phyloP scores from a whole-genome alignment of 257 asterid genomes.

The Scutellaria barbata region DNA sequence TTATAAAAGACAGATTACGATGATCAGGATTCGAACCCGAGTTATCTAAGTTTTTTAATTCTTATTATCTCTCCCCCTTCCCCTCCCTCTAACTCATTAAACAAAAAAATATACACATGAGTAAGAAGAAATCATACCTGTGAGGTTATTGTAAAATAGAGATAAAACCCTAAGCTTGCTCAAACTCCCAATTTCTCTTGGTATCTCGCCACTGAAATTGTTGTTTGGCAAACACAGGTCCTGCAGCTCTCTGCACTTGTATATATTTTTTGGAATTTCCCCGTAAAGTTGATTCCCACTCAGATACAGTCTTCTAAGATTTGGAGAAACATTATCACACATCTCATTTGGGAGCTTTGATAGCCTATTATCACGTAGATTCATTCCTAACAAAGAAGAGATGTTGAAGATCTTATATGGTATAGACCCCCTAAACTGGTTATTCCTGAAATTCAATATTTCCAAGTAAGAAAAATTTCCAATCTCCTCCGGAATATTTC shows the following conservation, averaged over 20 bases:
- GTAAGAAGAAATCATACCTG: conserved; percentile 3
- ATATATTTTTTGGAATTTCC: neutral
- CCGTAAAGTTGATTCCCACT: neutral
- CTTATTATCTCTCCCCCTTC: too few species aligned
- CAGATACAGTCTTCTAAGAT: neutral
- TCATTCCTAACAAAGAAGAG: neutral
- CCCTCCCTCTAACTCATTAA: too few species aligned
- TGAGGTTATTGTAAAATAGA: neutral
- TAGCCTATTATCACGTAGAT: neutral
- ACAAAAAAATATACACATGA: too few species aligned
- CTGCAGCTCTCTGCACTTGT: conserved; percentile 2
- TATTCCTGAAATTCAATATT: neutral
- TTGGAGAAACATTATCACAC: neutral
- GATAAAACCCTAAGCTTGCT: neutral
- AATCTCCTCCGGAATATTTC: conserved; percentile 41
- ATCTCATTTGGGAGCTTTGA: neutral
- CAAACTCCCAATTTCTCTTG: conserved; percentile 19
- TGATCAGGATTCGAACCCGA: too few species aligned
- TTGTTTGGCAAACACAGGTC: neutral
- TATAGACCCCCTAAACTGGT: neutral
- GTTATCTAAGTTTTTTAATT: too few species aligned
- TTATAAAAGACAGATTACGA: too few species aligned
- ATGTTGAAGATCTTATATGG: conserved; percentile 5
- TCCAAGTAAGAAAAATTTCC: conserved; percentile 22
- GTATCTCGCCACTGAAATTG: conserved; percentile 8